A percentile compares a stretch with the other conserved stretches of the same genome.
phyloP scores from a whole-genome alignment of 345 rosid species.

The Lumnitzera littorea region DNA sequence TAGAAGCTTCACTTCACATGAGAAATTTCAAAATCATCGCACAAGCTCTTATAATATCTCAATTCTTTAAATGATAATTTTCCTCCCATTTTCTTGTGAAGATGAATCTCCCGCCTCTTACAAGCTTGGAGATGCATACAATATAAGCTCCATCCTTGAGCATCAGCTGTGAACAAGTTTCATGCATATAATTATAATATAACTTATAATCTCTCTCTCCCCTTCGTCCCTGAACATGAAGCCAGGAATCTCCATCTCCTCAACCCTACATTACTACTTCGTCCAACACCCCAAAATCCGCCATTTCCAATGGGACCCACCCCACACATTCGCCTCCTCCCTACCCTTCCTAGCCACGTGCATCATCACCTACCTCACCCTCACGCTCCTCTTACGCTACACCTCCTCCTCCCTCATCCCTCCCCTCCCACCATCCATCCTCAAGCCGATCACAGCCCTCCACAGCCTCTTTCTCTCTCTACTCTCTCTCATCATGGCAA shows the following conservation, averaged over 20 bases:
- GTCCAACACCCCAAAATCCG: conserved; percentile 54
- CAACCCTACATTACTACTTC: conserved; percentile 39
- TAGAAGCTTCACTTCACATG: too few relatives aligned
- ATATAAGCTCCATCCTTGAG: too few relatives aligned
- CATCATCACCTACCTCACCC: conserved; percentile 28
- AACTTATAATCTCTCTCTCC: too few relatives aligned
- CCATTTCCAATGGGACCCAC: conserved; percentile 47
- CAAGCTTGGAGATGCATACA: too few relatives aligned
- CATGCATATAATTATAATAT: too few relatives aligned
- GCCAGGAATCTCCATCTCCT: conserved; percentile 8
- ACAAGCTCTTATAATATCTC: too few relatives aligned
- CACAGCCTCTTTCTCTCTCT: conserved; percentile 59
- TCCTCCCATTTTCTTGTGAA: too few relatives aligned
- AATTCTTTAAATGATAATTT: too few relatives aligned
- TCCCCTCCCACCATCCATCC: conserved; percentile 31
- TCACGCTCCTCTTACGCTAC: conserved; percentile 7
- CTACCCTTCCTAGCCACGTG: conserved; percentile 33
- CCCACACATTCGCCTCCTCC: conserved; percentile 53
- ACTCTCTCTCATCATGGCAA: conserved; percentile 63
- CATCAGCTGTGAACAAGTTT: too few relatives aligned
- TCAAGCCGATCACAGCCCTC: conserved; percentile 63
- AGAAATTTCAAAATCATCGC: too few relatives aligned
- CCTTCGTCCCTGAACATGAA: too few relatives aligned
- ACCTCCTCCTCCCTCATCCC: background rate
- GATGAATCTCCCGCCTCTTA: too few relatives aligned